A percentile compares a stretch with the other conserved stretches of the same genome.
These are phyloP conservation scores for Starmerella bombicola DNA, from an alignment of 805 yeast species.

Conservation along the genomic window DNA sequence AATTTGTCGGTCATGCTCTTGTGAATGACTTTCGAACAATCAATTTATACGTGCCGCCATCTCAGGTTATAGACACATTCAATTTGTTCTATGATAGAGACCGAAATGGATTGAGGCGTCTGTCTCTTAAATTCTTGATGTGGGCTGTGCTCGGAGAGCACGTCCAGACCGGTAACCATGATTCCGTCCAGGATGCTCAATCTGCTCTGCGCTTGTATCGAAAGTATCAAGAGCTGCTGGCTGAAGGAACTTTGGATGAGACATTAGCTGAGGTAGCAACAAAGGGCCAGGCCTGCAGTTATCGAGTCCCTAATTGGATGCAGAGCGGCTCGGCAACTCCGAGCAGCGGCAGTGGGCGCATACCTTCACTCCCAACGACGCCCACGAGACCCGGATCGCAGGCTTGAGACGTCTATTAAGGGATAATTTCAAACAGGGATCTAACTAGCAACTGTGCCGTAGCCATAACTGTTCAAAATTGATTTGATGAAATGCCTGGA, in stretches of 20 bases:
- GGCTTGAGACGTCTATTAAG: too few species aligned
- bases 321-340: background rate
- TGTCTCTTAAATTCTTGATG: conserved; percentile 76
- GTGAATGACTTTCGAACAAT: conserved; percentile 86
- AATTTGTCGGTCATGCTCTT: conserved; percentile 91
- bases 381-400: too few species aligned
- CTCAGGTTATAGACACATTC: conserved; percentile 83
- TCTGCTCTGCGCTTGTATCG: conserved; percentile 72
- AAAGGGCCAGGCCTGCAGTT: conserved; percentile 30
- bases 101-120: conserved; percentile 46
- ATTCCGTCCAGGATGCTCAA: conserved; percentile 89
- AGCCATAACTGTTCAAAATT: too few species aligned
- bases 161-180: conserved; percentile 90
- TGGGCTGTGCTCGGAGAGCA: conserved; percentile 59
- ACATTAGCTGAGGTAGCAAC: conserved; percentile 53
- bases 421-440: too few species aligned
- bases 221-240: conserved; percentile 51
- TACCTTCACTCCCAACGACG: background rate
- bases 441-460: too few species aligned
- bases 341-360: background rate
- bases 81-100: conserved; percentile 63
- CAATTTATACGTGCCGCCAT: conserved; percentile 73
- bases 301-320: conserved; percentile 22
- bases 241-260: conserved; percentile 46
- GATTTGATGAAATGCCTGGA: too few species aligned